Percentiles rank a stretch among this genome's conserved stretches.
These are phyloP conservation scores for Caloboletus firmus DNA, from an alignment of 1,284 basidiomycete species.

Conservation along the genomic window DNA sequence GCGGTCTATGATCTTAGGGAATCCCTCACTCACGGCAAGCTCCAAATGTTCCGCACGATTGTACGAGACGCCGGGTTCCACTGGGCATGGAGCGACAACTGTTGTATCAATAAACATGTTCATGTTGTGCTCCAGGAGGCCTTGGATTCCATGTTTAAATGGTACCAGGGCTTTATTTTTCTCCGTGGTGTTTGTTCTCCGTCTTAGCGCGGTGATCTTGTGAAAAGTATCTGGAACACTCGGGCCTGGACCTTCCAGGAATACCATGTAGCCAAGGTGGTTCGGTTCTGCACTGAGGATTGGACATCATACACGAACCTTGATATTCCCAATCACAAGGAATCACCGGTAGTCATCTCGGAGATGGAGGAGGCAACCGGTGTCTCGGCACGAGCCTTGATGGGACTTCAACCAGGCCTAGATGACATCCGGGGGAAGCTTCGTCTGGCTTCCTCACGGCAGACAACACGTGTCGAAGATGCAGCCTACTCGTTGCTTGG, in stretches of 20 bases:
- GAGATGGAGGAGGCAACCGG: slow-evolving; percentile 2
- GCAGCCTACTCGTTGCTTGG: too few relatives aligned
- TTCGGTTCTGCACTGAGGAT: not conserved
- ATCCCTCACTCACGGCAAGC: slow-evolving; percentile 1
- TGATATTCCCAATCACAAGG: not conserved
- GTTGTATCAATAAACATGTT: slow-evolving; percentile 3
- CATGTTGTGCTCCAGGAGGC: slow-evolving; percentile 4
- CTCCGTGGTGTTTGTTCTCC: slow-evolving; percentile 4
- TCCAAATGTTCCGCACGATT: slow-evolving; percentile 5
- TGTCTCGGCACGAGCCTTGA: not conserved
- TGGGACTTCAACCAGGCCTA: not conserved
- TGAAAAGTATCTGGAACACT: slow-evolving; percentile 5
- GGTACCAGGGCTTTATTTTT: slow-evolving; percentile 5
- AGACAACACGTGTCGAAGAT: not conserved
- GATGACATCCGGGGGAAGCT: not conserved
- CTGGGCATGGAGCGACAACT: not conserved
- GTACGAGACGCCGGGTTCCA: not conserved
- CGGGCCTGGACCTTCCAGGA: slow-evolving; percentile 8
- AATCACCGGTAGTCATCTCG: not conserved
- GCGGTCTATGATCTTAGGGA: not conserved
- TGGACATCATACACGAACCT: slow-evolving; percentile 5
- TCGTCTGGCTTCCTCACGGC: not conserved
- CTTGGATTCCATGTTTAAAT: slow-evolving; percentile 8
- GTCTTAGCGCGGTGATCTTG: slow-evolving; percentile 1
- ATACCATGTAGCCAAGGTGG: not conserved